A percentile compares a stretch with the other conserved stretches of the same genome.
phyloP scores from a whole-genome alignment of 148 eudicot genomes.

The Diospyros kaki region DNA sequence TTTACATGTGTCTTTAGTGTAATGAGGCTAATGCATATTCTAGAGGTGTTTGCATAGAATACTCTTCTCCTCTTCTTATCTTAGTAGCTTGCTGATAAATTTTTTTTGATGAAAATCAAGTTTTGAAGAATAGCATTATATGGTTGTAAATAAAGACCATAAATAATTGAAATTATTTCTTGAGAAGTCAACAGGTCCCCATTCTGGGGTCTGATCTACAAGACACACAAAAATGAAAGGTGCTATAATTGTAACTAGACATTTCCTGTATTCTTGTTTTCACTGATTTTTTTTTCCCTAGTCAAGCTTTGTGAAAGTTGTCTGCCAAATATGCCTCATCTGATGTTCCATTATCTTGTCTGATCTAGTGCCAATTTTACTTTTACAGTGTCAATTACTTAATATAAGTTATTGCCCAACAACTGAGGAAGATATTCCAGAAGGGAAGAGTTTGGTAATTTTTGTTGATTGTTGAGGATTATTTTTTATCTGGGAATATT shows the following conservation, averaged over 20 bases:
- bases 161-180: not conserved
- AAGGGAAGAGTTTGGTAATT: slow-evolving; percentile 76
- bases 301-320: not conserved
- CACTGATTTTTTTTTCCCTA: no score
- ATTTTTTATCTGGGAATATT: slow-evolving; percentile 3
- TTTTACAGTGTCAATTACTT: slow-evolving; percentile 72
- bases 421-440: slow-evolving; percentile 65
- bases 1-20: not conserved
- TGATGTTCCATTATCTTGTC: not conserved
- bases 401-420: slow-evolving; percentile 86
- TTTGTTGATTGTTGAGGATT: not conserved
- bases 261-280: not conserved
- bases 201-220: not conserved
- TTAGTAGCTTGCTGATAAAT: no score
- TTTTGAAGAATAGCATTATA: not conserved
- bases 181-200: not conserved
- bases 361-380: not conserved
- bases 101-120: no score
- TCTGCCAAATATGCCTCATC: not conserved
- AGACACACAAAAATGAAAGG: not conserved
- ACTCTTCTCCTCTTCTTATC: no score
- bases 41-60: not conserved
- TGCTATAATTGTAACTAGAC: not conserved
- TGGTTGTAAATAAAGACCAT: not conserved
- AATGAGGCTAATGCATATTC: not conserved